Percentiles rank a stretch among this genome's conserved stretches.
Conservation (phyloP, 768 basidiomycete species). For the Macrocybe gigantea region DNA sequence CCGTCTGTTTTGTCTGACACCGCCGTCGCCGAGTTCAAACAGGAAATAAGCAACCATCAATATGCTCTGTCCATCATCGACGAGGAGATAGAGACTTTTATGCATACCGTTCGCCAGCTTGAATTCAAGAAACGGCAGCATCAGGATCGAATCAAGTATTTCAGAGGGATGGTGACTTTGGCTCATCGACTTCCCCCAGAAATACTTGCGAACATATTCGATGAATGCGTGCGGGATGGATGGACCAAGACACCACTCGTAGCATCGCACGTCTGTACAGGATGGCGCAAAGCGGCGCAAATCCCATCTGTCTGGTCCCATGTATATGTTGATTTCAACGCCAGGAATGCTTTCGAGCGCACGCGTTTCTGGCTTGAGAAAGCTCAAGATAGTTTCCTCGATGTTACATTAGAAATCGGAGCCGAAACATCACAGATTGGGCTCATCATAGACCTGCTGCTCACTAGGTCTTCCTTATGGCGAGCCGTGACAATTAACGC, state of each 20-base stretch:
- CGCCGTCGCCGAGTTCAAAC: constrained; percentile 4
- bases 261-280: constrained; percentile 52
- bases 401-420: constrained; percentile 36
- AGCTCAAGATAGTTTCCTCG: constrained; percentile 35
- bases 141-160: constrained; percentile 34
- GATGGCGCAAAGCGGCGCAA: constrained; percentile 50
- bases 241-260: constrained; percentile 52
- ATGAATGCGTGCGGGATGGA: constrained; percentile 40
- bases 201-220: constrained; percentile 48
- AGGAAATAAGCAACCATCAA: constrained; percentile 29
- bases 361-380: constrained; percentile 47
- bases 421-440: constrained; percentile 21
- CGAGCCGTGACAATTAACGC: constrained; percentile 34
- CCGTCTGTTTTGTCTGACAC: too few relatives aligned
- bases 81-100: constrained; percentile 33
- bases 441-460: constrained; percentile 34
- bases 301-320: constrained; percentile 54
- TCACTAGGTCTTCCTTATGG: constrained; percentile 37
- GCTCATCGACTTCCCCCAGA: constrained; percentile 53
- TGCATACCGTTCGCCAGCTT: constrained; percentile 33
- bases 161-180: constrained; percentile 43
- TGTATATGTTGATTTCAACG: constrained; percentile 44
- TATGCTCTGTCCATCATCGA: constrained; percentile 34
- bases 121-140: constrained; percentile 37
- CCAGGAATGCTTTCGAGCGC: constrained; percentile 31